phyloP scores from a whole-genome alignment of 106 monocot species.

The Phalaenopsis equestris region DNA sequence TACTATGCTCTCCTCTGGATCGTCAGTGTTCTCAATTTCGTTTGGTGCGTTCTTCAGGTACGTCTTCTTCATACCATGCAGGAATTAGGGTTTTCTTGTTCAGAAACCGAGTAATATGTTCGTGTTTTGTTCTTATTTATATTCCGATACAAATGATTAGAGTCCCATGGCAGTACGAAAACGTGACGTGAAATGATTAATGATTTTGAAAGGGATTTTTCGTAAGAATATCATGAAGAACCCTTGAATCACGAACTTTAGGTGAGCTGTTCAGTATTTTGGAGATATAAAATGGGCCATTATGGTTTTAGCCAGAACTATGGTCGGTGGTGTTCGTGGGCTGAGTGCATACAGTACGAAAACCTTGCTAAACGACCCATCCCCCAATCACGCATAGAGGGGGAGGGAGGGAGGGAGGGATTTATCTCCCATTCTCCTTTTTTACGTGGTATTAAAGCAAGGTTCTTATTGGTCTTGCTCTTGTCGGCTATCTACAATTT shows the following conservation, averaged over 20 bases:
- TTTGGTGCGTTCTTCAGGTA: conserved; percentile 70
- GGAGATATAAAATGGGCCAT: not conserved
- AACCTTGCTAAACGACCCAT: too few relatives aligned
- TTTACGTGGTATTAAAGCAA: too few relatives aligned
- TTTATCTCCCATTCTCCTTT: too few relatives aligned
- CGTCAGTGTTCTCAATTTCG: conserved; percentile 48
- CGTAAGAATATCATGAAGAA: not conserved
- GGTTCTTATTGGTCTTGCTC: too few relatives aligned
- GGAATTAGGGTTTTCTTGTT: not conserved
- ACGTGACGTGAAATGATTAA: not conserved
- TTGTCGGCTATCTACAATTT: too few relatives aligned
- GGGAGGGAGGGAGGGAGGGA: too few relatives aligned
- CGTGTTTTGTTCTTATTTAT: not conserved
- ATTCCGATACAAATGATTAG: not conserved
- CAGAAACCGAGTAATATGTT: not conserved
- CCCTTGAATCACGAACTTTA: not conserved
- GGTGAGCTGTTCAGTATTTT: not conserved
- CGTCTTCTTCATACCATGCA: not conserved
- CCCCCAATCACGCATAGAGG: too few relatives aligned
- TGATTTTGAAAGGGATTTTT: not conserved
- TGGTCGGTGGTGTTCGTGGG: not conserved
- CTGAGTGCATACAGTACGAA: too few relatives aligned
- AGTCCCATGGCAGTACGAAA: not conserved
- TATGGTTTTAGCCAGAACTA: not conserved
- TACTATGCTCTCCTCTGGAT: conserved; percentile 54